Evolutionary conservation across 2,329 filamentous ascomycete genomes (phyloP).

Genomic region (Stachybotrys chartarum): DNA sequence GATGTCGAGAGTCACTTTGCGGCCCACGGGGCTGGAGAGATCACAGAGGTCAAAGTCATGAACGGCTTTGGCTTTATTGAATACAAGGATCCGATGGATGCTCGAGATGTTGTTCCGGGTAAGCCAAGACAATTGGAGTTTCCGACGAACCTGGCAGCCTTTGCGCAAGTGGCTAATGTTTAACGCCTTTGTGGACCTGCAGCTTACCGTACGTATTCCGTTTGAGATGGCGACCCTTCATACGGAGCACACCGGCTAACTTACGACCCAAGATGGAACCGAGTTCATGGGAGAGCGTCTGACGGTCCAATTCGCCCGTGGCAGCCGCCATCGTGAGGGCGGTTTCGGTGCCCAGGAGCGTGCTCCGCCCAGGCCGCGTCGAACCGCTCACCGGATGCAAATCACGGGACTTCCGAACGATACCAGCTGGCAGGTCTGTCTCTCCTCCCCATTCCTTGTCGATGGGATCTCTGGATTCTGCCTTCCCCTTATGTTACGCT

Average conservation of each 20-base stretch:
- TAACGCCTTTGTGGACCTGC: constrained; percentile 6
- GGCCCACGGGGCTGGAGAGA: constrained; percentile 92
- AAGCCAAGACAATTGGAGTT: constrained; percentile 30
- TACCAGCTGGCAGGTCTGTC: constrained; percentile 99
- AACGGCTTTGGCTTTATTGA: constrained; percentile 99
- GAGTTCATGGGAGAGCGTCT: constrained; percentile 97
- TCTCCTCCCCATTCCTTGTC: constrained; percentile 51
- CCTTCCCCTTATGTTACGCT: constrained; percentile 19
- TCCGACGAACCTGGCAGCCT: not conserved
- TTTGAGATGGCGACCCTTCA: constrained; percentile 1
- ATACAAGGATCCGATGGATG: constrained; percentile 97
- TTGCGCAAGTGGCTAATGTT: constrained; percentile 12
- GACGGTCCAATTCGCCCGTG: constrained; percentile 96
- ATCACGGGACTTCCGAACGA: constrained; percentile 94
- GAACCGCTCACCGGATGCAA: constrained; percentile 94
- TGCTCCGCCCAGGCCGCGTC: constrained; percentile 68
- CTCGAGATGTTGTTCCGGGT: constrained; percentile 97
- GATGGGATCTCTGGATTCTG: constrained; percentile 33
- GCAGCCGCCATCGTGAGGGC: constrained; percentile 54
- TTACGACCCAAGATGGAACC: constrained; percentile 66
- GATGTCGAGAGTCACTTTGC: constrained; percentile 95
- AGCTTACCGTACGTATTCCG: constrained; percentile 54
- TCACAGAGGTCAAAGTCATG: constrained; percentile 99
- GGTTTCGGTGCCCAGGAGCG: constrained; percentile 48
- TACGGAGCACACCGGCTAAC: constrained; percentile 15